Evolutionary conservation across 768 basidiomycete species (phyloP).

Genomic region (Podaxis sp.): DNA sequence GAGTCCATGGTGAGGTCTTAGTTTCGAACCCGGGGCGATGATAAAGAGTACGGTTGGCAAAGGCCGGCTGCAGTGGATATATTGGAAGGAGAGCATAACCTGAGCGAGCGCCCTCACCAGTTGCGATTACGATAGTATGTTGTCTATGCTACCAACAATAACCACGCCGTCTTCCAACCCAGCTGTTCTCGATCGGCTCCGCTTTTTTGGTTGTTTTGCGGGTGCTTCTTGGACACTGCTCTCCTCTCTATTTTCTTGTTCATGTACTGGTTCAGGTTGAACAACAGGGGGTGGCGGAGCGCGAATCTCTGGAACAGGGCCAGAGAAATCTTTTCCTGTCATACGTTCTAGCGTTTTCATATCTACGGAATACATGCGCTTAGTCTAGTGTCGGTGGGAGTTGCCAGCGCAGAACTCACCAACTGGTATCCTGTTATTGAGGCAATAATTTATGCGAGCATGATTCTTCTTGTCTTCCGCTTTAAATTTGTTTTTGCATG

Average conservation of each 20-base stretch:
- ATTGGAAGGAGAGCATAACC: background rate
- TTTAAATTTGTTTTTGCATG: conserved; percentile 93
- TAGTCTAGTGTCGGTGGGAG: background rate
- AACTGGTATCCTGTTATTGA: conserved; percentile 76
- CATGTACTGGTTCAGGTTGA: conserved; percentile 18
- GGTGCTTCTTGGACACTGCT: conserved; percentile 16
- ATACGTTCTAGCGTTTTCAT: conserved; percentile 72
- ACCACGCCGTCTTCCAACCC: conserved; percentile 33
- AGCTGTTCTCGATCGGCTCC: conserved; percentile 23
- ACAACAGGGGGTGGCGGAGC: conserved; percentile 33
- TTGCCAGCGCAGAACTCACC: conserved; percentile 44
- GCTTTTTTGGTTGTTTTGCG: conserved; percentile 27
- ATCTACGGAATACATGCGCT: conserved; percentile 40
- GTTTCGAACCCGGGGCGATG: no score
- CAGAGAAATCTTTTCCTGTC: conserved; percentile 86
- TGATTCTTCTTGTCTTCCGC: conserved; percentile 83
- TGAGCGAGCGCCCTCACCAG: background rate
- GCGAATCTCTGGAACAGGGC: conserved; percentile 71
- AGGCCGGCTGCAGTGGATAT: background rate
- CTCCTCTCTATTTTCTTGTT: conserved; percentile 18
- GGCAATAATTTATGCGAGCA: conserved; percentile 69
- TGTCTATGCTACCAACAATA: conserved; percentile 37
- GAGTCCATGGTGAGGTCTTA: background rate
- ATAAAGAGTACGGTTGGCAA: background rate
- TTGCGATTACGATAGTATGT: conserved; percentile 21